phyloP scores from a whole-genome alignment of 352 stramenopile genomes.

The Pythium phragmitis region DNA sequence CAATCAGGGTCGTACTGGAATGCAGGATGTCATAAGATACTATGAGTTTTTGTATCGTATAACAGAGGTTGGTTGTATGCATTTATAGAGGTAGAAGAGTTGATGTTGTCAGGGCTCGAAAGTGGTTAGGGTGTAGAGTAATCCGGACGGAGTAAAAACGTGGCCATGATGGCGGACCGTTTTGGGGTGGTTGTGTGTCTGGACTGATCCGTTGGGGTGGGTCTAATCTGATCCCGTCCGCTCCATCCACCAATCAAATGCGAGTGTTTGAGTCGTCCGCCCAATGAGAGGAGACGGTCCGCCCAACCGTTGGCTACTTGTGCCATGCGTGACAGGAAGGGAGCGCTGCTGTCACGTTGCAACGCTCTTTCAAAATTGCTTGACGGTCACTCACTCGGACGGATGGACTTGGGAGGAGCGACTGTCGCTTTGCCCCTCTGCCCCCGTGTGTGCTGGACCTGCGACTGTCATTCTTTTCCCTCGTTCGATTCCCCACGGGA shows the following conservation, averaged over 20 bases:
- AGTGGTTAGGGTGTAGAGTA: neutral
- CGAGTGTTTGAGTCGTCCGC: neutral
- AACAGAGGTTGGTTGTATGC: constrained; percentile 1
- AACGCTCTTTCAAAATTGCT: neutral
- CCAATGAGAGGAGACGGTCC: neutral
- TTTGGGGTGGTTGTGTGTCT: neutral
- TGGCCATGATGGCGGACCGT: neutral
- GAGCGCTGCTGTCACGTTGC: neutral
- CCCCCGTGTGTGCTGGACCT: too few species aligned
- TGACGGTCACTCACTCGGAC: neutral
- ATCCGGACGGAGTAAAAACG: neutral
- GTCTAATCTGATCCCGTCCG: constrained; percentile 7
- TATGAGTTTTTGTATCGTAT: constrained; percentile 20
- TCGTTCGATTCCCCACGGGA: neutral
- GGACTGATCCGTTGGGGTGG: neutral
- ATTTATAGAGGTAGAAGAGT: neutral
- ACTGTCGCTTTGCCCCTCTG: too few species aligned
- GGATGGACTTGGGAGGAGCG: neutral
- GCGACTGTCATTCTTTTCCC: too few species aligned
- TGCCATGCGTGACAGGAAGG: neutral
- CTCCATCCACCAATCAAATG: constrained; percentile 1
- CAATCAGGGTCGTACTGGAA: constrained; percentile 2
- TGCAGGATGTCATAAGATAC: constrained; percentile 21
- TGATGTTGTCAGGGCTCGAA: neutral
- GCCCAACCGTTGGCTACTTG: neutral